A percentile compares a stretch with the other conserved stretches of the same genome.
These are phyloP conservation scores for Coemansia sp. DNA, from an alignment of 371 early-diverging fungal species.

Conservation along the genomic window DNA sequence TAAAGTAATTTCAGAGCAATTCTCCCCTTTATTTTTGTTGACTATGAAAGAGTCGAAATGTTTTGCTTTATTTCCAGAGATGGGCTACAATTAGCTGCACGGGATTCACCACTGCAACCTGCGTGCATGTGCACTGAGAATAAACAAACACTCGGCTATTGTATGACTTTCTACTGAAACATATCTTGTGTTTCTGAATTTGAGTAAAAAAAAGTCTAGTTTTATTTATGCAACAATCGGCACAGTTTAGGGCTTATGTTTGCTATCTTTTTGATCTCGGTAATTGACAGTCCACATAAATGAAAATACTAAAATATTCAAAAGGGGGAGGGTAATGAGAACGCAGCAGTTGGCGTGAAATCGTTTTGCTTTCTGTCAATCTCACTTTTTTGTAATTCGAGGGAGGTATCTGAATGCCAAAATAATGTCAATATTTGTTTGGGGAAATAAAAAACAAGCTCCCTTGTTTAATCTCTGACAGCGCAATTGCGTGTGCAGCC, in stretches of 20 bases:
- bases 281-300: constrained; percentile 8
- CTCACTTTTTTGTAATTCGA: background rate
- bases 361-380: background rate
- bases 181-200: background rate
- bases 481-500: background rate
- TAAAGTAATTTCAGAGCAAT: background rate
- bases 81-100: constrained; percentile 1
- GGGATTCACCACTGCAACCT: background rate
- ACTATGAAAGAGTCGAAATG: constrained; percentile 3
- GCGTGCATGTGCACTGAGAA: background rate
- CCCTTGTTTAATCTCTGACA: background rate
- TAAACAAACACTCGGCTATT: background rate
- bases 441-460: background rate
- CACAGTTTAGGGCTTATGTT: background rate
- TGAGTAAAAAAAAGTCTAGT: background rate
- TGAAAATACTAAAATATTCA: background rate
- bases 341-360: background rate
- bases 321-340: background rate
- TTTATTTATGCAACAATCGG: background rate
- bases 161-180: background rate
- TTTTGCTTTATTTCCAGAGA: background rate
- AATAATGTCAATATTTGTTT: background rate
- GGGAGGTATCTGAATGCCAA: background rate
- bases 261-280: background rate
- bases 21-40: background rate